Evolutionary conservation across 2,329 filamentous ascomycete species (phyloP), one percentile per base, ranked within the genome.

Genomic region (Alternaria incomplexa): DNA sequence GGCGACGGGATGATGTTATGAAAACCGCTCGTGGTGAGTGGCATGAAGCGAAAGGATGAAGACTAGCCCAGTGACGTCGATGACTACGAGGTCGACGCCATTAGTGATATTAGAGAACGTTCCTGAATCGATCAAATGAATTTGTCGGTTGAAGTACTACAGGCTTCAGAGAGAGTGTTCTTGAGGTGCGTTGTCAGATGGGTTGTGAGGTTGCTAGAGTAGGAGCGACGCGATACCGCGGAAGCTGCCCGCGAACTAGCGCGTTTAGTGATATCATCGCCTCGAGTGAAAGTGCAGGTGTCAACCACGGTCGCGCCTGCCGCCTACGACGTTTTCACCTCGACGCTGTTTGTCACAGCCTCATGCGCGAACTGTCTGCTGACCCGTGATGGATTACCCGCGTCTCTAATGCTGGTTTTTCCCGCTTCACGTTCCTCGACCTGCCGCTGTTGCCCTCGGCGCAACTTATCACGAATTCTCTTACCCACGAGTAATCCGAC

Each of bases 241-340:
- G 62, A 58, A 63, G 22, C 45, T 48, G 63, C 58, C 65, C 69
- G 69, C 56, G 64, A 50, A n/a, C 52, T 72, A 70, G 69, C 68
- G 69, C 52, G 62, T 66, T 54, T 43, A 52, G 64, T 72, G 69
- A 72, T 66, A 71, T 72, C 68, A 72, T 71, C 48, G 63, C 61
- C 63, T 51, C 13, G 40, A 47, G 48, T 44, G 47, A 64, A 47
- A 55, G 54, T 54, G 47, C 28, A 22, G 20, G 4, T 23, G 43
- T 63, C 52, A 46, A 58, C 40, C 55, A 52, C 26, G 13, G 12
- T 55, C 30, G 54, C 30, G 26, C 36, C 30, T 44, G 36, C 17
- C 26, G 23, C 53, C 28, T 53, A 56, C 22, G 22, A 62, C 26
- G 23, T 10, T 26, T 23, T 46, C 20, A 45, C 23, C 40, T 36